These are phyloP conservation scores for Panicum virgatum DNA, from an alignment of 202 grass and related monocot species.

Conservation along the genomic window DNA sequence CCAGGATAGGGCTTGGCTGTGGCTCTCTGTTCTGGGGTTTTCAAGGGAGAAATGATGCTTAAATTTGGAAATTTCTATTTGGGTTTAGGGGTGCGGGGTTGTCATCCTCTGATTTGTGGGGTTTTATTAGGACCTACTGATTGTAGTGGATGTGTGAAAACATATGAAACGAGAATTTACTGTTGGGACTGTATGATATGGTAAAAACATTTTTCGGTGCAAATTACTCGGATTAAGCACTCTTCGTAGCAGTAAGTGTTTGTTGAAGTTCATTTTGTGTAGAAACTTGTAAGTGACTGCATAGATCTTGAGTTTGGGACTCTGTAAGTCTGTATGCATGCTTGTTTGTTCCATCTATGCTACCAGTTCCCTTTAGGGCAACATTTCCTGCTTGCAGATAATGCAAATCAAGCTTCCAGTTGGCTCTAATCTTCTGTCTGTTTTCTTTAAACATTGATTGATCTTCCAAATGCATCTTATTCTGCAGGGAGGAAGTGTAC, in stretches of 20 bases:
- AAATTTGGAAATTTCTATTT: neutral
- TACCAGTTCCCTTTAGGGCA: too few relatives aligned
- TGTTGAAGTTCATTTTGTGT: neutral
- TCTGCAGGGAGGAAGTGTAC: constrained; percentile 55
- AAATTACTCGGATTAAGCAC: neutral
- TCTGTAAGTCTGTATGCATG: neutral
- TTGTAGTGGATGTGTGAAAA: neutral
- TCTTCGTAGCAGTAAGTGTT: neutral
- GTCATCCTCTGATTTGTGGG: neutral
- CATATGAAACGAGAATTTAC: neutral
- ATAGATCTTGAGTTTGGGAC: neutral
- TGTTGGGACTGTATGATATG: constrained; percentile 1
- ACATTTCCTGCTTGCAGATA: neutral
- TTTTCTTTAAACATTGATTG: constrained; percentile 5
- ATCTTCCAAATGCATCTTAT: constrained; percentile 10
- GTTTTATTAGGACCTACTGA: neutral
- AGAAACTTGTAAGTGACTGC: neutral
- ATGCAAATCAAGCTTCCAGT: neutral
- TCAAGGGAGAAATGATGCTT: constrained; percentile 23
- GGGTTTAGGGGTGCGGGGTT: neutral
- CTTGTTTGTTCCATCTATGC: neutral
- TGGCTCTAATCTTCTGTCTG: neutral
- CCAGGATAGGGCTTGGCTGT: neutral
- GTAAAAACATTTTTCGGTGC: too few relatives aligned
- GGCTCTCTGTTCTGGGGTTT: neutral